These are phyloP conservation scores for Raphanus sativus DNA, from an alignment of 345 rosid genomes.

Conservation along the genomic window DNA sequence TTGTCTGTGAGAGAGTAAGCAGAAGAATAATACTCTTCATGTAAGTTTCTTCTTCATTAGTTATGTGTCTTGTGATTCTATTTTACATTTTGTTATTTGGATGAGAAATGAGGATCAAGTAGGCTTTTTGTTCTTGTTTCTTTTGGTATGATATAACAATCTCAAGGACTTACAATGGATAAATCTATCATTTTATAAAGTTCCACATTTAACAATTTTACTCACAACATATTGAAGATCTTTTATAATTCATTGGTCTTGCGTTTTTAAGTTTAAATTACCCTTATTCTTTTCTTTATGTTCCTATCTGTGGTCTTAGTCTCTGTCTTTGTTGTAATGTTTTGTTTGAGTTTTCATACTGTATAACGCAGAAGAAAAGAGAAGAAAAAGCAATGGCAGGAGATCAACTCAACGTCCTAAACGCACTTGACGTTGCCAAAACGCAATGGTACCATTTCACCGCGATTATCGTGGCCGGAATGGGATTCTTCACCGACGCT, in stretches of 20 bases:
- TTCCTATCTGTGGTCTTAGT: neutral
- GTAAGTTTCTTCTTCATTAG: neutral
- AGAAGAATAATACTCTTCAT: neutral
- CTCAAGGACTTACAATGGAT: neutral
- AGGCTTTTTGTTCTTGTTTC: neutral
- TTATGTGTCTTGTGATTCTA: slow-evolving; percentile 2
- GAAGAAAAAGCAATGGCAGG: slow-evolving; percentile 44
- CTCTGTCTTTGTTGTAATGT: neutral
- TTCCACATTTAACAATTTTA: too few relatives aligned
- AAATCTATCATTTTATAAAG: neutral
- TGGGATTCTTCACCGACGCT: slow-evolving; percentile 88
- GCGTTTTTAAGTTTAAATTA: too few relatives aligned
- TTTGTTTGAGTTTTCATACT: neutral
- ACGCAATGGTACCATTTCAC: slow-evolving; percentile 88
- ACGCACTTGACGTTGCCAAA: slow-evolving; percentile 70
- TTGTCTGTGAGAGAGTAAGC: slow-evolving; percentile 4
- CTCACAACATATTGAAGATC: neutral
- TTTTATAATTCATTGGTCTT: neutral
- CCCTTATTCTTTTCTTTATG: neutral
- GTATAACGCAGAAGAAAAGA: slow-evolving; percentile 17
- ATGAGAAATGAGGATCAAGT: slow-evolving; percentile 15
- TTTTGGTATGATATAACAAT: neutral
- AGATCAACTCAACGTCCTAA: slow-evolving; percentile 56
- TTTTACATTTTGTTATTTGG: neutral
- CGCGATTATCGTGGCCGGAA: slow-evolving; percentile 72